Base-by-base conservation (phyloP, 352 stramenopile genomes). In the Saprolegnia parasitica region DNA sequence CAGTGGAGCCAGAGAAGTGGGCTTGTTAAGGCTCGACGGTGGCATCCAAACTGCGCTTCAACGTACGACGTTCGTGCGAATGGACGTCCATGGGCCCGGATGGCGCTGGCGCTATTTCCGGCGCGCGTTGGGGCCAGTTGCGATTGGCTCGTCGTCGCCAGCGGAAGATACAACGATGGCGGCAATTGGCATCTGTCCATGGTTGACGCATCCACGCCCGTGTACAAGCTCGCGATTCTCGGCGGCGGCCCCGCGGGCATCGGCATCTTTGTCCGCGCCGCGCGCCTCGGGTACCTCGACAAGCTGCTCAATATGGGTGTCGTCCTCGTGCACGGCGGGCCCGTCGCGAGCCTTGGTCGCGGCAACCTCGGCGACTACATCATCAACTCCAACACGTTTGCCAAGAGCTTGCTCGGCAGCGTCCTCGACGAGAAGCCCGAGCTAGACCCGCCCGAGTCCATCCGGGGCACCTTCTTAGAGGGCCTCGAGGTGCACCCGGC, bases 381-480 rank as follows among this genome's bases (percentile, higher is more conserved):
- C 24, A 96, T 93, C 75, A 93, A 96, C 73, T 92, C 82, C 3
- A 95, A 95, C 71, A 95, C 84, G 18, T 91, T 91, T 60, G 86
- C 83, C 0, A 88, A 79, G 55, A 89, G 83, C 32, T 63, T 95
- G 29, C 56, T 91, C 0, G 81, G 77, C 9, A 90, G 87, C 67
- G 76, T 93, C 8, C 67, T 94, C n/a, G 81, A 93, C 35, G 84
- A 93, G 56, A 91, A 89, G 50, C 78, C 74, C 4, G 83, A 94
- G 20, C 70, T 90, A 4, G 81, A 93, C 18, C 87, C 86, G 6
- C 81, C 81, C 1, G 88, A 95, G 67, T 86, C 70, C 35, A 86
- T 88, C 55, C 85, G 87, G 24, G 75, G 77, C 65, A 95, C 87
- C 5, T 90, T 90, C 42, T 60, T 96, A 6, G 84, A 94, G 75